phyloP scores from a whole-genome alignment of 2,329 filamentous ascomycete species.

The Magnaporthiopsis rhizophila region DNA sequence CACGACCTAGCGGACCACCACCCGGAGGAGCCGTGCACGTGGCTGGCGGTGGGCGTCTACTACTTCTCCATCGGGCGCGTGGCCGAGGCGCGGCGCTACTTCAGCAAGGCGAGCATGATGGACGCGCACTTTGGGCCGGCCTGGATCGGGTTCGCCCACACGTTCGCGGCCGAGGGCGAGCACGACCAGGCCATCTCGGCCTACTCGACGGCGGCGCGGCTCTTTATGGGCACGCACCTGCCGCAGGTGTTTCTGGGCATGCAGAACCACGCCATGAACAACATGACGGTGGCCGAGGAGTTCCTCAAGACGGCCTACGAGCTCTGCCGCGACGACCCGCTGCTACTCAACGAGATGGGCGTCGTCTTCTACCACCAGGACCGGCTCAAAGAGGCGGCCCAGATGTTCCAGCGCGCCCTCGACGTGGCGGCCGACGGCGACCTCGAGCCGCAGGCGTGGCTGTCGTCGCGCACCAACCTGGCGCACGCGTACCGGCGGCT shows the following conservation, averaged over 20 bases:
- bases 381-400: slow-evolving; percentile 64
- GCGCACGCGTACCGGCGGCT: slow-evolving; percentile 78
- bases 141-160: slow-evolving; percentile 98
- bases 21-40: slow-evolving; percentile 83
- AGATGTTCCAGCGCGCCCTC: slow-evolving; percentile 71
- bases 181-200: slow-evolving; percentile 97
- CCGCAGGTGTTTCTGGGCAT: slow-evolving; percentile 95
- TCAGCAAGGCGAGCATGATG: slow-evolving; percentile 96
- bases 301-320: slow-evolving; percentile 86
- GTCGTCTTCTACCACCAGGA: slow-evolving; percentile 94
- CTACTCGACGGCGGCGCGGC: slow-evolving; percentile 85
- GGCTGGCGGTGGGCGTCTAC: slow-evolving; percentile 91
- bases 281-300: slow-evolving; percentile 87
- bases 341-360: slow-evolving; percentile 91
- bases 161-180: slow-evolving; percentile 93
- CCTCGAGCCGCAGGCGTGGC: slow-evolving; percentile 72
- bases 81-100: slow-evolving; percentile 83
- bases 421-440: slow-evolving; percentile 72
- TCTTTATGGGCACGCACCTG: slow-evolving; percentile 95
- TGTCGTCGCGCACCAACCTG: slow-evolving; percentile 79
- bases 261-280: slow-evolving; percentile 95
- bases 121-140: slow-evolving; percentile 94
- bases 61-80: slow-evolving; percentile 86
- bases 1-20: slow-evolving; percentile 90
- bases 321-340: slow-evolving; percentile 74